phyloP scores from a whole-genome alignment of 2,329 filamentous ascomycete genomes.

The Biscogniauxia sp. region DNA sequence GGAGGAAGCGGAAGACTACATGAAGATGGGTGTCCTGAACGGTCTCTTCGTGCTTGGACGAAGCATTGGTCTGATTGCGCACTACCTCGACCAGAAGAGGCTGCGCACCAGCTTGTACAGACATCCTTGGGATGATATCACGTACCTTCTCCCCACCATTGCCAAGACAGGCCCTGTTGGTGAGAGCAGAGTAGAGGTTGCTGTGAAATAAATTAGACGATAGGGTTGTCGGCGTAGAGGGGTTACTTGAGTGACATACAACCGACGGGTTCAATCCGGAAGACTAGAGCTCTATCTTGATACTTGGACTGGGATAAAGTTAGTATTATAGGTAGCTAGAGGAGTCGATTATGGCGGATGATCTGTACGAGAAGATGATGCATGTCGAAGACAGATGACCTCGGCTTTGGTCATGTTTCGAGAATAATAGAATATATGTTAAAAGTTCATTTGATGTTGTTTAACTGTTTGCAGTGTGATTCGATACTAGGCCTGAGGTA shows the following conservation, averaged over 20 bases:
- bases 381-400: constrained; percentile 19
- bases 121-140: constrained; percentile 98
- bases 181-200: constrained; percentile 86
- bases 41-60: constrained; percentile 97
- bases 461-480: not conserved
- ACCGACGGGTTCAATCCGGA: constrained; percentile 9
- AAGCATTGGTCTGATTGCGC: constrained; percentile 97
- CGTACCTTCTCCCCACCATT: constrained; percentile 84
- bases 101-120: constrained; percentile 97
- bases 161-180: constrained; percentile 68
- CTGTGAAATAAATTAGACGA: constrained; percentile 54
- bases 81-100: constrained; percentile 99
- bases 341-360: constrained; percentile 16
- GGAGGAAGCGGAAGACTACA: constrained; percentile 98
- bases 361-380: constrained; percentile 27
- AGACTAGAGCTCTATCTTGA: constrained; percentile 13
- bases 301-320: constrained; percentile 15
- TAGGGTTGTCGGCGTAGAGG: constrained; percentile 24
- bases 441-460: not conserved
- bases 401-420: constrained; percentile 15
- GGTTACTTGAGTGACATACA: constrained; percentile 14
- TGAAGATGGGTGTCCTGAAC: constrained; percentile 98
- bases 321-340: not conserved
- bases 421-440: constrained; percentile 24
- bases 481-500: too few relatives aligned